Evolutionary conservation across 768 basidiomycete species (phyloP).

Genomic region (Coprinopsis marcescibilis): DNA sequence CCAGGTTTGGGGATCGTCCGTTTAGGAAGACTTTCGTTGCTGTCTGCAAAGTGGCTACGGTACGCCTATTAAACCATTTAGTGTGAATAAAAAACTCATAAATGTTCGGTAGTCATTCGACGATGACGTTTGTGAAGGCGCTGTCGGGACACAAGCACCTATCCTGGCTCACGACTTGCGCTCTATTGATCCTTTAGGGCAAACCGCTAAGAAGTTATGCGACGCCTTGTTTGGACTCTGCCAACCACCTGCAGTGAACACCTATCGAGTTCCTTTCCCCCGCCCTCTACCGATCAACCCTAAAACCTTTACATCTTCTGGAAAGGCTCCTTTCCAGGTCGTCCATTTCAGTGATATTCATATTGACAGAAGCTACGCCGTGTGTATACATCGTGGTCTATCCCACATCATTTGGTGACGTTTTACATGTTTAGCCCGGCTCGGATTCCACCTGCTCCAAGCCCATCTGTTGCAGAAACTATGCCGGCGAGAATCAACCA

Average conservation of each 20-base stretch:
- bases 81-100: too few species aligned
- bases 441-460: constrained; percentile 55
- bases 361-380: constrained; percentile 51
- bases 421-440: constrained; percentile 33
- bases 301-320: constrained; percentile 28
- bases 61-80: constrained; percentile 14
- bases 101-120: constrained; percentile 42
- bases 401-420: neutral
- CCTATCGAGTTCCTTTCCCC: constrained; percentile 40
- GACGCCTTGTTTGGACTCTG: constrained; percentile 51
- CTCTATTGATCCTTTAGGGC: constrained; percentile 37
- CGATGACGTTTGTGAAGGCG: constrained; percentile 52
- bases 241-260: constrained; percentile 39
- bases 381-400: constrained; percentile 18
- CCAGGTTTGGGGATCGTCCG: constrained; percentile 40
- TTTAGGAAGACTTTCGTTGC: constrained; percentile 38
- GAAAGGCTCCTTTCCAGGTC: constrained; percentile 45
- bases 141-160: constrained; percentile 45
- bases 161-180: constrained; percentile 54
- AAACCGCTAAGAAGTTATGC: constrained; percentile 50
- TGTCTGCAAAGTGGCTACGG: constrained; percentile 40
- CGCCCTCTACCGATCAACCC: constrained; percentile 32
- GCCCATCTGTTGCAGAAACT: constrained; percentile 56
- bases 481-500: constrained; percentile 31
- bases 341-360: constrained; percentile 62